These are phyloP conservation scores for Moniliella sp. DNA, from an alignment of 1,284 basidiomycete genomes.

Conservation along the genomic window DNA sequence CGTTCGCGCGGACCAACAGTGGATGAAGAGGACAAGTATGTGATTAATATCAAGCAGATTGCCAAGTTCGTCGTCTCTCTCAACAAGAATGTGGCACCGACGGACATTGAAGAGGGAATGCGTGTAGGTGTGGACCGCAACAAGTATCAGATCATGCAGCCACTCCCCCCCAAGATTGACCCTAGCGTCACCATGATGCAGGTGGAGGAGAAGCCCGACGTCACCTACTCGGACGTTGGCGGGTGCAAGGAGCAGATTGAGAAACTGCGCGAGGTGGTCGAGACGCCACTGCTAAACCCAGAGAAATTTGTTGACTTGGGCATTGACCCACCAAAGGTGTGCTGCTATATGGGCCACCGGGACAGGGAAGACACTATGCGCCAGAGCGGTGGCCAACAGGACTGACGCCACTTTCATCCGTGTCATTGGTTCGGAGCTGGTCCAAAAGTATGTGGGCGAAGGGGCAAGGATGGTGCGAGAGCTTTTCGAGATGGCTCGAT, in stretches of 20 bases:
- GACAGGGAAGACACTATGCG: slow-evolving; percentile 94
- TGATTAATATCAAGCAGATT: slow-evolving; percentile 98
- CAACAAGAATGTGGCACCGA: slow-evolving; percentile 82
- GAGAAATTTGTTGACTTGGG: slow-evolving; percentile 92
- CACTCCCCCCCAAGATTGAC: slow-evolving; percentile 98
- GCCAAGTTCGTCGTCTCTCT: slow-evolving; percentile 97
- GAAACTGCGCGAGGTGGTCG: slow-evolving; percentile 92
- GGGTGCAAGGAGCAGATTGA: slow-evolving; percentile 99
- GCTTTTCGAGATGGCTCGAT: slow-evolving; percentile 93
- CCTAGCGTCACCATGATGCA: slow-evolving; percentile 99
- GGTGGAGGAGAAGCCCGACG: slow-evolving; percentile 94
- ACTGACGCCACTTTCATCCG: slow-evolving; percentile 98
- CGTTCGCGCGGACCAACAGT: slow-evolving; percentile 59
- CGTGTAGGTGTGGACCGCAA: slow-evolving; percentile 87
- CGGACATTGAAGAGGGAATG: slow-evolving; percentile 99
- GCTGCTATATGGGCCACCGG: slow-evolving; percentile 77
- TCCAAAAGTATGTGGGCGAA: slow-evolving; percentile 98
- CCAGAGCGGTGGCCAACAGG: slow-evolving; percentile 88
- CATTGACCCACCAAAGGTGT: slow-evolving; percentile 96
- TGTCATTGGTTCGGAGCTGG: slow-evolving; percentile 91
- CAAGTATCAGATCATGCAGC: slow-evolving; percentile 97
- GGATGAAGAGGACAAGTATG: slow-evolving; percentile 83
- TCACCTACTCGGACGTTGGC: slow-evolving; percentile 91
- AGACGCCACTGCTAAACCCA: slow-evolving; percentile 71
- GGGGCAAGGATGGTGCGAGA: slow-evolving; percentile 96